These are phyloP conservation scores for Populus hybrid DNA, from an alignment of 441 rosid genomes.

Conservation along the genomic window DNA sequence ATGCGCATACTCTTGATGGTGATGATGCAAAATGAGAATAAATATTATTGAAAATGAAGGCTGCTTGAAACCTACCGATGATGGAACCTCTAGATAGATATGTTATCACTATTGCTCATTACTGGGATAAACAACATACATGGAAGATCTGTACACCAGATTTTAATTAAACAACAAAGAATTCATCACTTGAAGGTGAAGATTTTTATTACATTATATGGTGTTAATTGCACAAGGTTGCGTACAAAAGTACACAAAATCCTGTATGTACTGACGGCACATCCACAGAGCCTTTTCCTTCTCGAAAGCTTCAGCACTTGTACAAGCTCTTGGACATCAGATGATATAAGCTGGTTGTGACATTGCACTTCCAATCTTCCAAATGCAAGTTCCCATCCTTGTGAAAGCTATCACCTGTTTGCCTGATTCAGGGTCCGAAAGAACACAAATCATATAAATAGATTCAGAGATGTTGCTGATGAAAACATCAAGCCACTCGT, in stretches of 20 bases:
- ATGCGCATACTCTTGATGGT: not conserved
- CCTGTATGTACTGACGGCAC: not conserved
- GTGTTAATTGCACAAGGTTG: not conserved
- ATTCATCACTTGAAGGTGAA: not conserved
- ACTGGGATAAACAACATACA: not conserved
- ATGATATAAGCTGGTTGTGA: not conserved
- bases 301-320: not conserved
- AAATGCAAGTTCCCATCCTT: not conserved
- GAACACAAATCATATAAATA: not conserved
- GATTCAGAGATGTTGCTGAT: not conserved
- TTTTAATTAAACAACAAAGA: not conserved
- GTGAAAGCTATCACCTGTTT: constrained; percentile 22
- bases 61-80: not conserved
- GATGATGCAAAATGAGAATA: not conserved
- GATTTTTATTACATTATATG: not conserved
- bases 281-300: not conserved
- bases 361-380: not conserved
- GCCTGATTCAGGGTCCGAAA: constrained; percentile 5
- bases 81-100: not conserved
- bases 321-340: not conserved
- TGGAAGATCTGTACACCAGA: not conserved
- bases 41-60: not conserved
- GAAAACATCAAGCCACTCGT: too few relatives aligned
- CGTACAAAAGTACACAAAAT: not conserved
- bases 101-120: not conserved